Evolutionary conservation across 2,329 filamentous ascomycete species (phyloP), one percentile per base, ranked within the genome.

Genomic region (Aspergillus jensenii): DNA sequence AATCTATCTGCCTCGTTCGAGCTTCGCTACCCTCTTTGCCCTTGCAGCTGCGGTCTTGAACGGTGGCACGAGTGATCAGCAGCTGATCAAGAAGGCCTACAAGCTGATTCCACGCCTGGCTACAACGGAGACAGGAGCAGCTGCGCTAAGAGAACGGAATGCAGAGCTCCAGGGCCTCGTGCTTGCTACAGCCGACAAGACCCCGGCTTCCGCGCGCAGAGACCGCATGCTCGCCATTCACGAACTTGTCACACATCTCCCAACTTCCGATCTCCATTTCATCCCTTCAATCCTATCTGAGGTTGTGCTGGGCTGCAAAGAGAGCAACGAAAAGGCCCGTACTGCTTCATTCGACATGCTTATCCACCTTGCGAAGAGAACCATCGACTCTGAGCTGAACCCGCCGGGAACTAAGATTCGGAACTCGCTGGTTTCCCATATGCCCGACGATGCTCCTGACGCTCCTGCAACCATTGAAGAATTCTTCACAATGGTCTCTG

Each of bases 61-160:
- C 72, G 90, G 88, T 69, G 67, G 75, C 14, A 71, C 74, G 43
- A 71, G 71, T 39, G 93, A 98, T 70, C 90, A 93, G 9, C 93
- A 98, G 74, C 80, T 99, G 37, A 93, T 98, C 75, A 99, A 99
- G 85, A 99, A 99, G 78, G 93, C 95, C 0, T 99, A 99, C 81
- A 98, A 98, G 80, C 84, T 99, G 52, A 96, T 99, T 51, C 93
- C 95, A 3, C 88, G 95, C 55, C 84, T 99, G 41, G 89, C 90
- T 2, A 89, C 90, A 63, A 96, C 93, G 1, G 85, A 90, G 35
- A 84, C 83, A 49, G 95, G 95, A 46, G 86, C 84, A 65, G 77
- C 81, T n/a, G 93, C 93, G 3, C 82, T 99, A 2, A 76, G 83
- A 62, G 88, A 93, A 68, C 87, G 93, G 54, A 91, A 86, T 65